Conservation (phyloP, 1,139 yeast genomes). For the Pichia sp. region DNA sequence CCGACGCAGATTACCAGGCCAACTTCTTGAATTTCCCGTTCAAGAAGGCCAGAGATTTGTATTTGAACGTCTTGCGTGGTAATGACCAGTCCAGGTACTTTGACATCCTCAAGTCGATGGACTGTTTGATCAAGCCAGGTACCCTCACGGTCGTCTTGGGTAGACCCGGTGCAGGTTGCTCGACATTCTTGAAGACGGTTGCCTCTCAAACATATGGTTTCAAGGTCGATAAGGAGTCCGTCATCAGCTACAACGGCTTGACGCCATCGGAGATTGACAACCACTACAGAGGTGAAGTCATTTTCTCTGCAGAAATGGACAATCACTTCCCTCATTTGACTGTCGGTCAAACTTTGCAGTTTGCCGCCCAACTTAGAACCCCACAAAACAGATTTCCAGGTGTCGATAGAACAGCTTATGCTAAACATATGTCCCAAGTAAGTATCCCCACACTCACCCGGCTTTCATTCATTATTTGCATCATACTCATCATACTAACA, state of each 20-base stretch:
- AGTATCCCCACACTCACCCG: constrained; percentile 4
- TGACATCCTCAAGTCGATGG: constrained; percentile 64
- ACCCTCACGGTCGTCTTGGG: constrained; percentile 76
- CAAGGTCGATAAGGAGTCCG: constrained; percentile 43
- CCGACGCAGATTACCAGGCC: constrained; percentile 77
- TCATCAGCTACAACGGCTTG: constrained; percentile 47
- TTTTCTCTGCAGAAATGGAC: constrained; percentile 70
- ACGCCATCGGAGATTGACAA: constrained; percentile 44
- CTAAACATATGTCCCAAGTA: constrained; percentile 53
- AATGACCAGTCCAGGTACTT: constrained; percentile 33
- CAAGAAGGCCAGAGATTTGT: constrained; percentile 22
- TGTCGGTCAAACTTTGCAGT: constrained; percentile 64
- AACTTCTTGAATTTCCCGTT: constrained; percentile 53
- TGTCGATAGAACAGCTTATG: constrained; percentile 52
- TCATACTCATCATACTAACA: constrained; percentile 4
- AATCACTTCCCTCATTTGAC: constrained; percentile 68
- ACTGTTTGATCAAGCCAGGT: constrained; percentile 65
- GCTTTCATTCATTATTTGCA: not conserved
- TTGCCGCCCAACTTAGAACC: constrained; percentile 61
- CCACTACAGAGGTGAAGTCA: constrained; percentile 63
- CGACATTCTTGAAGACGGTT: constrained; percentile 69
- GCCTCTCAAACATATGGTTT: constrained; percentile 73
- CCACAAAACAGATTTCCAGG: constrained; percentile 63
- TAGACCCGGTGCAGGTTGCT: constrained; percentile 84
- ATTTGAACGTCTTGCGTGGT: constrained; percentile 13